phyloP scores from a whole-genome alignment of 345 rosid species.

The Isatis tinctoria region DNA sequence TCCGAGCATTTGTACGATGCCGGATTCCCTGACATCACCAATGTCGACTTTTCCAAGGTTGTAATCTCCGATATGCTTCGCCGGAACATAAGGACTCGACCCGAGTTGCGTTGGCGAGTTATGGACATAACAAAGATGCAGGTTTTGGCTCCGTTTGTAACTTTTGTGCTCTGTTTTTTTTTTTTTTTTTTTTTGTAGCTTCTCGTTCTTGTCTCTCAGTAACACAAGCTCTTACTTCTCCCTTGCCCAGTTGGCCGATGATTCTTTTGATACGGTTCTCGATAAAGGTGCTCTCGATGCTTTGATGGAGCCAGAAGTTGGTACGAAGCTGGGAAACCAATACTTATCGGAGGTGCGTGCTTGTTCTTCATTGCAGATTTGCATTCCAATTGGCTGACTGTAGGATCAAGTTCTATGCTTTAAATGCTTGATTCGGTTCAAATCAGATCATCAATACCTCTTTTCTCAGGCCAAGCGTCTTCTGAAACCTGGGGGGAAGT shows the following conservation, averaged over 20 bases:
- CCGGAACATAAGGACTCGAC: conserved; percentile 70
- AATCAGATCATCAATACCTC: not conserved
- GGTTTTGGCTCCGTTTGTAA: conserved; percentile 30
- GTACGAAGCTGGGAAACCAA: conserved; percentile 61
- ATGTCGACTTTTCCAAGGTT: conserved; percentile 84
- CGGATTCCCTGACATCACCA: conserved; percentile 65
- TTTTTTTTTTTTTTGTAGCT: not conserved
- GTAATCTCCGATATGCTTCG: conserved; percentile 88
- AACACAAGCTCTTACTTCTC: not conserved
- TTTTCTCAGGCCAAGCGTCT: conserved; percentile 69
- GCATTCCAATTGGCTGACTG: not conserved
- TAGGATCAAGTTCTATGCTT: conserved; percentile 8
- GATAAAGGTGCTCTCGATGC: conserved; percentile 99
- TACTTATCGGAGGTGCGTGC: conserved; percentile 73
- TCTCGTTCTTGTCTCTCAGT: not conserved
- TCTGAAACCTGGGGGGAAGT: conserved; percentile 66
- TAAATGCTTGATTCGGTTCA: not conserved
- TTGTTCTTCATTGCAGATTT: not conserved
- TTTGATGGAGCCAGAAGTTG: conserved; percentile 89
- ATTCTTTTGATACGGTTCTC: conserved; percentile 55
- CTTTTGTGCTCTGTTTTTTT: conserved; percentile 15
- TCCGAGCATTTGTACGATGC: conserved; percentile 85
- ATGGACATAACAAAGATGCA: conserved; percentile 89
- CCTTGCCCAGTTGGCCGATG: conserved; percentile 52
- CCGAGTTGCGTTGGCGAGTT: conserved; percentile 83